A percentile compares a stretch with the other conserved stretches of the same genome.
phyloP scores from a whole-genome alignment of 2,329 filamentous ascomycete species.

The Lachnellula suecica region DNA sequence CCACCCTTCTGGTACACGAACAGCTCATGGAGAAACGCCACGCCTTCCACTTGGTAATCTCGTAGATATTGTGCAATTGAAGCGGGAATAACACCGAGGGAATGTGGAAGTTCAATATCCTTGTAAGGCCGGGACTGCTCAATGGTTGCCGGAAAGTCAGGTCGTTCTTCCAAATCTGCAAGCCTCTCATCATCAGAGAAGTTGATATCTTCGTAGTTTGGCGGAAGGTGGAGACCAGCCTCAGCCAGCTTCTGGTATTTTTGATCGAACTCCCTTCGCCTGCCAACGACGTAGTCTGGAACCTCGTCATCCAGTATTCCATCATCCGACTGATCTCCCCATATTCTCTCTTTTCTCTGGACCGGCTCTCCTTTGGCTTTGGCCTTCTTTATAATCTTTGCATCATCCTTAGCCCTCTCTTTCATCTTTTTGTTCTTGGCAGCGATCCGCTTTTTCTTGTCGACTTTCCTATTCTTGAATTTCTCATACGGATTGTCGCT shows the following conservation, averaged over 20 bases:
- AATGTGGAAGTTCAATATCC: conserved; percentile 73
- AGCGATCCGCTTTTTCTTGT: conserved; percentile 50
- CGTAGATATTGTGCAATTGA: conserved; percentile 89
- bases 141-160: conserved; percentile 60
- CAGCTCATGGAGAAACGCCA: conserved; percentile 78
- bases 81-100: conserved; percentile 79
- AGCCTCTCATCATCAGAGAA: conserved; percentile 71
- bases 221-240: conserved; percentile 73
- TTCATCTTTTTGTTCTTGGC: conserved; percentile 45
- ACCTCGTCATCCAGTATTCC: conserved; percentile 39
- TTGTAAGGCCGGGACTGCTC: conserved; percentile 69
- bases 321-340: conserved; percentile 29
- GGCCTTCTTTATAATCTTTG: conserved; percentile 19
- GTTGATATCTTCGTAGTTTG: conserved; percentile 71
- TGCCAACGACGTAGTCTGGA: conserved; percentile 70
- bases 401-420: conserved; percentile 43
- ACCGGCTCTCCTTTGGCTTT: conserved; percentile 25
- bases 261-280: conserved; percentile 69
- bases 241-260: conserved; percentile 59
- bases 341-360: conserved; percentile 26
- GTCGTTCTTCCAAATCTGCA: conserved; percentile 65
- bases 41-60: conserved; percentile 87
- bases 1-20: conserved; percentile 92
- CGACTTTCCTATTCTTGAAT: conserved; percentile 60
- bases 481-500: conserved; percentile 60